Conservation (phyloP, 169 alveolate genomes). For the Eimeria sp. region DNA sequence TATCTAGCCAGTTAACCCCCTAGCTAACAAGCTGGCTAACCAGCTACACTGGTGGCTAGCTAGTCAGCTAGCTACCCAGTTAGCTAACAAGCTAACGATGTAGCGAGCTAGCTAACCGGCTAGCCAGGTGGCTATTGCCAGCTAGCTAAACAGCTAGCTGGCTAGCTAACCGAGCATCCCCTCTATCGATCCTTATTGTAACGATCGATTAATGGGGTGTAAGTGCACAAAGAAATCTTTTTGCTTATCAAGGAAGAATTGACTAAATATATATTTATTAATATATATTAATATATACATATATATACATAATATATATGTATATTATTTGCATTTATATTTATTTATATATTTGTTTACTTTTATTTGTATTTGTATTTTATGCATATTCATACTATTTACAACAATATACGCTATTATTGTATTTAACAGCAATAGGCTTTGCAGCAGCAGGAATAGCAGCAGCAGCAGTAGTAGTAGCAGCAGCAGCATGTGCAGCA, state of each 20-base stretch:
- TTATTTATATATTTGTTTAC: no score
- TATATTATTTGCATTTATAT: no score
- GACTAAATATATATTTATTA: no score
- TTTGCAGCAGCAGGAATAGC: not conserved
- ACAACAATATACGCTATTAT: not conserved
- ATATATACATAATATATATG: not conserved
- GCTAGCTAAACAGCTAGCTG: not conserved
- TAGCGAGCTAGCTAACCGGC: not conserved
- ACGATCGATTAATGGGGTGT: not conserved
- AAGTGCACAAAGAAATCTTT: no score
- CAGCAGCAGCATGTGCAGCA: not conserved
- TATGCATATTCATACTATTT: not conserved
- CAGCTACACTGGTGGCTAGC: not conserved
- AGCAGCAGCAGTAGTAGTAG: not conserved
- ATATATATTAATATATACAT: no score
- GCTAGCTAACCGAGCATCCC: not conserved
- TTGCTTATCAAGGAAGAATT: no score
- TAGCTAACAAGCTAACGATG: not conserved
- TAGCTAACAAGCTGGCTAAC: not conserved
- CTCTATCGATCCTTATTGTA: no score
- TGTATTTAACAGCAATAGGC: not conserved
- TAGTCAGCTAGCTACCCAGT: not conserved
- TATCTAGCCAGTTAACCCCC: not conserved
- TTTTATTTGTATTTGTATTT: no score
- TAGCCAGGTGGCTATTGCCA: not conserved